Conservation (phyloP, 345 rosid species). For the Populus deltoides region DNA sequence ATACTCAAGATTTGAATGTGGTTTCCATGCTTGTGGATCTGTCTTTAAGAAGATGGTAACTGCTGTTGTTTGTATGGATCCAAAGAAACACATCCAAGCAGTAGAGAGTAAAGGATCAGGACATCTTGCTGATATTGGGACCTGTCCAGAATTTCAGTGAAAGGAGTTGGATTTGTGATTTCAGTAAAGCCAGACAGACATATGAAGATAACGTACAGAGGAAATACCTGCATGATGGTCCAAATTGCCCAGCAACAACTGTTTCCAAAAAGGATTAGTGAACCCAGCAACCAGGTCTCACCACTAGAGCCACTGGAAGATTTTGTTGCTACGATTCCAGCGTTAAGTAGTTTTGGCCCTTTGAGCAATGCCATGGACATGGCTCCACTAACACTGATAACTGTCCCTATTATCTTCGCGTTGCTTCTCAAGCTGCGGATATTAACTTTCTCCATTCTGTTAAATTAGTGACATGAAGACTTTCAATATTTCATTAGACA, state of each 20-base stretch:
- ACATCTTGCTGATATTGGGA: conserved; percentile 43
- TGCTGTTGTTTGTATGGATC: conserved; percentile 32
- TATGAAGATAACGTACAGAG: too few species aligned
- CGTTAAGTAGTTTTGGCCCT: conserved; percentile 46
- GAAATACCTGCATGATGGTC: conserved; percentile 51
- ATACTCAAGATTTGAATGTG: conserved; percentile 10
- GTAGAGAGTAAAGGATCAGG: conserved; percentile 53
- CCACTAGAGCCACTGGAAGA: conserved; percentile 17
- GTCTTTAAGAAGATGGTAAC: conserved; percentile 2
- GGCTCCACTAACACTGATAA: conserved; percentile 51
- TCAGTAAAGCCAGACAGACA: background rate
- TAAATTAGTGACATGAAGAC: background rate
- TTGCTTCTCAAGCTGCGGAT: conserved; percentile 21
- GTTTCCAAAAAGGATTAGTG: conserved; percentile 42
- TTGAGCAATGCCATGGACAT: conserved; percentile 56
- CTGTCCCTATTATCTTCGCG: conserved; percentile 42
- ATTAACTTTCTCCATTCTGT: conserved; percentile 39
- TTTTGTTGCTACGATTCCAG: conserved; percentile 10
- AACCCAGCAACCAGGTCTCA: conserved; percentile 50
- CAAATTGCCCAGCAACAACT: conserved; percentile 53
- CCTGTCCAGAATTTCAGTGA: conserved; percentile 20
- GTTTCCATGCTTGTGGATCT: conserved; percentile 16
- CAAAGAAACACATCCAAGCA: conserved; percentile 51
- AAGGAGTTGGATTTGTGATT: too few species aligned
- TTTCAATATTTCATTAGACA: too few species aligned